phyloP scores from a whole-genome alignment of 176 grass and related monocot species.

The Cenchrus fungigraminus region DNA sequence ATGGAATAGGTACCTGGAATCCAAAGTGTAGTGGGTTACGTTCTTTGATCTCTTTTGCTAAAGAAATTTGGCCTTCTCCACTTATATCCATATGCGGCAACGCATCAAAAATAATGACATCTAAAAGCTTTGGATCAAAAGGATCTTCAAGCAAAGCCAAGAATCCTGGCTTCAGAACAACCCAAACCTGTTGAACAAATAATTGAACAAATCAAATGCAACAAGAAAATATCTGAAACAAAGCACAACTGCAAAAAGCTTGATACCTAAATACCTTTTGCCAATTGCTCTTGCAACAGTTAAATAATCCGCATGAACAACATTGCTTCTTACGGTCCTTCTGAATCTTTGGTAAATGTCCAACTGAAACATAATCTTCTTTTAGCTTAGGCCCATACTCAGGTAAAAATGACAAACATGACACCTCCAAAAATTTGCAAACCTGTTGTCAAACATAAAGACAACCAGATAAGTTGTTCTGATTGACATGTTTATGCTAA shows the following conservation, averaged over 20 bases:
- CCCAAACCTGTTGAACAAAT: conserved; percentile 73
- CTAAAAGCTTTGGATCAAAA: conserved; percentile 90
- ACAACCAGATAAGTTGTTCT: conserved; percentile 20
- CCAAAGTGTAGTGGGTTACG: conserved; percentile 87
- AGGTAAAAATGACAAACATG: conserved; percentile 87
- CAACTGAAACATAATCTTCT: conserved; percentile 93
- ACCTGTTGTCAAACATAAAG: conserved; percentile 56
- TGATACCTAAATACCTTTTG: conserved; percentile 95
- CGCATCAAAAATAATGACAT: conserved; percentile 95
- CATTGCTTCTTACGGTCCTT: conserved; percentile 64
- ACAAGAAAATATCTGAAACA: conserved; percentile 32
- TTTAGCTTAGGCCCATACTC: conserved; percentile 97
- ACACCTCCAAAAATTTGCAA: conserved; percentile 98
- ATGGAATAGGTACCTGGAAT: conserved; percentile 71
- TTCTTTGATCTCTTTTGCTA: conserved; percentile 96
- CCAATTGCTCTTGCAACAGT: conserved; percentile 90
- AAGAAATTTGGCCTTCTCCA: conserved; percentile 74
- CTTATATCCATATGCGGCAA: conserved; percentile 86
- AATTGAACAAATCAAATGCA: conserved; percentile 43
- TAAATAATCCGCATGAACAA: conserved; percentile 75
- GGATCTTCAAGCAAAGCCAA: conserved; percentile 94
- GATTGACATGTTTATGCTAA: conserved; percentile 13
- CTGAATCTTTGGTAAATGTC: conserved; percentile 91
- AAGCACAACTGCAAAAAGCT: conserved; percentile 20
- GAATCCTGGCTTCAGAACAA: conserved; percentile 95